Evolutionary conservation across 192 early-diverging fungal species (phyloP).

Genomic region (Coemansia pectinata): DNA sequence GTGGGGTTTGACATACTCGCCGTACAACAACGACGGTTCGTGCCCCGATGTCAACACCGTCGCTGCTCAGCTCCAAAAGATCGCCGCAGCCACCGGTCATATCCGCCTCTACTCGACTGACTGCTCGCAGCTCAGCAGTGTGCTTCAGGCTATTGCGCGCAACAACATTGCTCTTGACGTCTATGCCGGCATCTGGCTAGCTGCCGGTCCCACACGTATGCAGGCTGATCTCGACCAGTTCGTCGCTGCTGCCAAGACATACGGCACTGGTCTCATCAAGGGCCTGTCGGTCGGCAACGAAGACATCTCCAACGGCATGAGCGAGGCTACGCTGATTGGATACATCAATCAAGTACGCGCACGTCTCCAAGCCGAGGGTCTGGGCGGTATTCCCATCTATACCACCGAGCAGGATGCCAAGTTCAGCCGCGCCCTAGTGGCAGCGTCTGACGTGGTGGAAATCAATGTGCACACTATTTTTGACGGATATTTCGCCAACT

Average conservation of each 20-base stretch:
- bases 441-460: slow-evolving; percentile 35
- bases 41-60: slow-evolving; percentile 37
- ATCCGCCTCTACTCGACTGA: slow-evolving; percentile 55
- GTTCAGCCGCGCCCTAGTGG: slow-evolving; percentile 30
- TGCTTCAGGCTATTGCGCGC: slow-evolving; percentile 31
- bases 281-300: slow-evolving; percentile 54
- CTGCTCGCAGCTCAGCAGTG: slow-evolving; percentile 46
- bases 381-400: slow-evolving; percentile 46
- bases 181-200: slow-evolving; percentile 48
- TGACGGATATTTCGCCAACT: slow-evolving; percentile 24
- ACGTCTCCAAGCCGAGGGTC: slow-evolving; percentile 38
- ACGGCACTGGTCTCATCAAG: slow-evolving; percentile 31
- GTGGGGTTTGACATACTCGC: slow-evolving; percentile 52
- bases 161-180: slow-evolving; percentile 31
- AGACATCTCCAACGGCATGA: slow-evolving; percentile 42
- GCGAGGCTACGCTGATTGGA: slow-evolving; percentile 37
- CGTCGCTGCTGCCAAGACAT: slow-evolving; percentile 37
- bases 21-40: slow-evolving; percentile 50
- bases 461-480: slow-evolving; percentile 51
- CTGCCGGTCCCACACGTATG: slow-evolving; percentile 31
- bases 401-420: slow-evolving; percentile 44
- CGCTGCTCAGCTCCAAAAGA: slow-evolving; percentile 29
- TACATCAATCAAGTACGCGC: slow-evolving; percentile 49
- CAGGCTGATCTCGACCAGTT: slow-evolving; percentile 43
- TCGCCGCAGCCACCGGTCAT: slow-evolving; percentile 31